Evolutionary conservation across 2,329 filamentous ascomycete genomes (phyloP).

Genomic region (Juglanconis oblonga): DNA sequence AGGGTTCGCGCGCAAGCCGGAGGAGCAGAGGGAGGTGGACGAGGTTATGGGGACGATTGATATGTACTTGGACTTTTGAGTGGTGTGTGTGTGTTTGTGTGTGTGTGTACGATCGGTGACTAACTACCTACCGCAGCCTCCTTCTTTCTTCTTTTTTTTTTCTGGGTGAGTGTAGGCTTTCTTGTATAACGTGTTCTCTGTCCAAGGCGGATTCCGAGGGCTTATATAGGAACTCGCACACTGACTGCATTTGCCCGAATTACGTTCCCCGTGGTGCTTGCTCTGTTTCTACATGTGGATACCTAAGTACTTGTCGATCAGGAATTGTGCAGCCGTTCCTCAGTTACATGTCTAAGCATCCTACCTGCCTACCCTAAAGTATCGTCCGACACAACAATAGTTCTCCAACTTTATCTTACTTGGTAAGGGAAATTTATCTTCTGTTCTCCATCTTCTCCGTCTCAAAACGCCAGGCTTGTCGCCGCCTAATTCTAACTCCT

Average conservation of each 20-base stretch:
- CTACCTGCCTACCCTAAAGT: too few relatives aligned
- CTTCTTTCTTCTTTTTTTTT: background rate
- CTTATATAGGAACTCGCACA: background rate
- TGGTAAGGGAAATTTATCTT: too few relatives aligned
- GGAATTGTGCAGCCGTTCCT: too few relatives aligned
- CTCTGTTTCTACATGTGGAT: too few relatives aligned
- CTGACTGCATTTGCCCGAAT: background rate
- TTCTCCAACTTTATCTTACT: too few relatives aligned
- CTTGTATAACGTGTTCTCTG: background rate
- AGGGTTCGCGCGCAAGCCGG: conserved; percentile 63
- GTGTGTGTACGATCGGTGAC: background rate
- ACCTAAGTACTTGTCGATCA: too few relatives aligned
- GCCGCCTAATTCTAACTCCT: too few relatives aligned
- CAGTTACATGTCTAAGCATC: too few relatives aligned
- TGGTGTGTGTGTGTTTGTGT: background rate
- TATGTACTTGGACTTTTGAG: conserved; percentile 8
- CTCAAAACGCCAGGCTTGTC: too few relatives aligned
- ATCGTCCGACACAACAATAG: too few relatives aligned
- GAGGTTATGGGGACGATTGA: conserved; percentile 17
- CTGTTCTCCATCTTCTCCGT: too few relatives aligned
- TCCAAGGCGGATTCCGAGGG: background rate
- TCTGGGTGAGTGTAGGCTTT: background rate
- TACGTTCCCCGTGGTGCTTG: background rate
- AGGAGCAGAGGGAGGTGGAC: conserved; percentile 9
- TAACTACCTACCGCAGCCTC: background rate